These are phyloP conservation scores for Trichophyton mentagrophytes DNA, from an alignment of 2,329 filamentous ascomycete species.

Conservation along the genomic window DNA sequence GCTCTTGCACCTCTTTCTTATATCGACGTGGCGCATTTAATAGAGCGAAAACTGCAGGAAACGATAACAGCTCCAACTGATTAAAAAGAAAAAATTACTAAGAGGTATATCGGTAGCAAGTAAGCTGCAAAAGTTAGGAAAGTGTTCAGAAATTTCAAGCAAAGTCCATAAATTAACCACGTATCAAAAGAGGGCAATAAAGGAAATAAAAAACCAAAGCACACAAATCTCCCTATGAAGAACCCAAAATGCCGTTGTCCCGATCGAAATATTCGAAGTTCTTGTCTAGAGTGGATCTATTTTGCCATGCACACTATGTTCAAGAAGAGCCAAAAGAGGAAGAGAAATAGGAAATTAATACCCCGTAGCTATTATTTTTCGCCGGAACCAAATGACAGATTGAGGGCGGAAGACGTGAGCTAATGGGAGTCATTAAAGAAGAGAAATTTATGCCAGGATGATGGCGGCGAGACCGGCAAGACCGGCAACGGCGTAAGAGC, in stretches of 20 bases:
- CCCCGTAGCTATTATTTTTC: slow-evolving; percentile 1
- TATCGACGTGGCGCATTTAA: background rate
- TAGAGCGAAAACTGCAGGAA: background rate
- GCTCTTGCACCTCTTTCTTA: background rate
- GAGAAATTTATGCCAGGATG: slow-evolving; percentile 21
- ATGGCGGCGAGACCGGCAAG: slow-evolving; percentile 20
- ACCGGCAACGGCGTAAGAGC: slow-evolving; percentile 20
- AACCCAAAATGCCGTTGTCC: slow-evolving; percentile 1
- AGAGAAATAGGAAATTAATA: background rate
- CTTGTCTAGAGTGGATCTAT: slow-evolving; percentile 3
- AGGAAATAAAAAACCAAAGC: background rate
- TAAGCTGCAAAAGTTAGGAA: background rate
- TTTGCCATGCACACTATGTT: slow-evolving; percentile 4
- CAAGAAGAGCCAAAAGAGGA: background rate
- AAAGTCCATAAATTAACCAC: slow-evolving; percentile 3
- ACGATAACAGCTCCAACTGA: background rate
- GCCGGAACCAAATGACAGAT: slow-evolving; percentile 3
- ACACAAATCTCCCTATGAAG: background rate
- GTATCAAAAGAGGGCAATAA: background rate
- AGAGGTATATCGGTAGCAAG: background rate
- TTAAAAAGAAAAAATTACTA: background rate
- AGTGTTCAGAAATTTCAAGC: background rate
- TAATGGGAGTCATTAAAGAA: slow-evolving; percentile 13
- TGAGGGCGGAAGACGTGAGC: slow-evolving; percentile 5
- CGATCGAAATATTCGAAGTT: background rate